These are phyloP conservation scores for Ogataea ganodermae DNA, from an alignment of 805 yeast species.

Conservation along the genomic window DNA sequence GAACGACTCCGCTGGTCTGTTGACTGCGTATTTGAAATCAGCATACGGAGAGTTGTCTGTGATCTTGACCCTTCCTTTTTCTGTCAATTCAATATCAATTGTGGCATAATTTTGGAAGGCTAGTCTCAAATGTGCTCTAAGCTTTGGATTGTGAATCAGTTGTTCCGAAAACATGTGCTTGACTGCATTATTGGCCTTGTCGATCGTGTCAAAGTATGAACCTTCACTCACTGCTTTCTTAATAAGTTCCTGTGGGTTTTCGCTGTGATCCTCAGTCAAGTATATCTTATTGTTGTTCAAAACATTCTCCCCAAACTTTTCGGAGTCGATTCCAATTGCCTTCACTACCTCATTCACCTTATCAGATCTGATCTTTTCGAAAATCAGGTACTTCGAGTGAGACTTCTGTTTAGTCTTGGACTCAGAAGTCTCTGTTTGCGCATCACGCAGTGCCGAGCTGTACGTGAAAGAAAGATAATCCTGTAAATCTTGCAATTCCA, in stretches of 20 bases:
- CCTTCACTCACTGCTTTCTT: slow-evolving; percentile 37
- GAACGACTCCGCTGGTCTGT: slow-evolving; percentile 77
- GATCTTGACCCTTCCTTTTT: slow-evolving; percentile 77
- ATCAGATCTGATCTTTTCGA: slow-evolving; percentile 68
- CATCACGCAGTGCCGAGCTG: slow-evolving; percentile 57
- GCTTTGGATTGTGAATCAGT: slow-evolving; percentile 74
- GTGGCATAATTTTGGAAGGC: slow-evolving; percentile 65
- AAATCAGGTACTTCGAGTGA: slow-evolving; percentile 61
- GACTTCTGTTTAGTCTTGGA: slow-evolving; percentile 39
- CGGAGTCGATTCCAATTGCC: slow-evolving; percentile 76
- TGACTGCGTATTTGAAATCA: slow-evolving; percentile 87
- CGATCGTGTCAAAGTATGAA: slow-evolving; percentile 54
- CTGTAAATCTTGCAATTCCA: slow-evolving; percentile 82
- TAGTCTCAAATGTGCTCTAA: slow-evolving; percentile 68
- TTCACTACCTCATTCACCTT: slow-evolving; percentile 64
- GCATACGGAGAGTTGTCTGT: slow-evolving; percentile 80
- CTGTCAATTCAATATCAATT: slow-evolving; percentile 76
- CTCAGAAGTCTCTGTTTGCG: slow-evolving; percentile 23
- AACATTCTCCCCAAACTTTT: slow-evolving; percentile 80
- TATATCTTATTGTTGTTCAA: slow-evolving; percentile 66
- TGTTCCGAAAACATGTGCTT: slow-evolving; percentile 78
- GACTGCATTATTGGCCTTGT: slow-evolving; percentile 65
- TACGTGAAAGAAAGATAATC: slow-evolving; percentile 79
- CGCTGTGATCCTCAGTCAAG: slow-evolving; percentile 66
- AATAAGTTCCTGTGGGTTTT: slow-evolving; percentile 62